Evolutionary conservation across 2,329 filamentous ascomycete species (phyloP).

Genomic region (Colletotrichum sp.): DNA sequence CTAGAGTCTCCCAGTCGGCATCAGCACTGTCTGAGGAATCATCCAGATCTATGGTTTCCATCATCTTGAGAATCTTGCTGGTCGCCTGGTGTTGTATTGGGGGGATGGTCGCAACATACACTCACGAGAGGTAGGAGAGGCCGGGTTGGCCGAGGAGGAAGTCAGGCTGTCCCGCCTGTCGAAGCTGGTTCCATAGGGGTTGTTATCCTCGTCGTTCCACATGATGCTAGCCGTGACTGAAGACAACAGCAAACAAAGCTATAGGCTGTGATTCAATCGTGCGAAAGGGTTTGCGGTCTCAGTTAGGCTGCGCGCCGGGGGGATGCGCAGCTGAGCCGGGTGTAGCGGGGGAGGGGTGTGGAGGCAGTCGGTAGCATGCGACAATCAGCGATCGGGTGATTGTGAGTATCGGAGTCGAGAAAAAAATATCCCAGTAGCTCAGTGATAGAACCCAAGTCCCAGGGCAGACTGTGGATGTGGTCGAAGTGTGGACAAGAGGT

Average conservation of each 20-base stretch:
- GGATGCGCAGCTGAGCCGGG: constrained; percentile 19
- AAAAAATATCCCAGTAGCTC: background rate
- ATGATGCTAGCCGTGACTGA: constrained; percentile 53
- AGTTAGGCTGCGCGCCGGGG: constrained; percentile 9
- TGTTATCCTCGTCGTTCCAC: constrained; percentile 99
- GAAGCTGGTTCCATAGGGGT: constrained; percentile 91
- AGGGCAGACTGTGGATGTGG: background rate
- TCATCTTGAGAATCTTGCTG: constrained; percentile 32
- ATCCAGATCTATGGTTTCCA: constrained; percentile 41
- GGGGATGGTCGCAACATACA: constrained; percentile 32
- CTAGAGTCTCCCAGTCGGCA: constrained; percentile 50
- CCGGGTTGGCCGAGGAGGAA: constrained; percentile 69
- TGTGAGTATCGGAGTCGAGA: background rate
- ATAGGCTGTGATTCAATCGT: background rate
- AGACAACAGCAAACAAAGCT: constrained; percentile 1
- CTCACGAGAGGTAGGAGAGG: constrained; percentile 62
- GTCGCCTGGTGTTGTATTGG: background rate
- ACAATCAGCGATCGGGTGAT: background rate
- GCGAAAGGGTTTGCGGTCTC: constrained; percentile 13
- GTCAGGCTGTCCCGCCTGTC: constrained; percentile 82
- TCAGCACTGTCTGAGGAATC: constrained; percentile 44
- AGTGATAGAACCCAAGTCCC: background rate
- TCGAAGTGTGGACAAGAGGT: constrained; percentile 1
- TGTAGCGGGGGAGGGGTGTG: constrained; percentile 19
- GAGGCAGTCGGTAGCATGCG: constrained; percentile 1